Evolutionary conservation across 768 basidiomycete genomes (phyloP), one percentile per base, ranked within the genome.

Genomic region (Ephemerocybe angulata): DNA sequence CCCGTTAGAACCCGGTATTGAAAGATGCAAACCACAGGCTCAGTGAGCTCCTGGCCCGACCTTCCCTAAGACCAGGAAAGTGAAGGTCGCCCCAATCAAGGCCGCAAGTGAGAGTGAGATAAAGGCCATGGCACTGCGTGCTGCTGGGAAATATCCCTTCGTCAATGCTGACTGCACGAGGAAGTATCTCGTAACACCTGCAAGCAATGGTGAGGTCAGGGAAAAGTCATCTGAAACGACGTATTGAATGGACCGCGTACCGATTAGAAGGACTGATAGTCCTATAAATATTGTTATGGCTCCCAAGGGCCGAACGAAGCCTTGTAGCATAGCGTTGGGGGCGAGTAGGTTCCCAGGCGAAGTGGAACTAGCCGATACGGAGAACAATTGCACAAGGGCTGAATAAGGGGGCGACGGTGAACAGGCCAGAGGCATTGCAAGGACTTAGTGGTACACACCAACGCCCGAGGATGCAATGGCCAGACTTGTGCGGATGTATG

Each of bases 401-500:
- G 44, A 40, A 47, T 29, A 53, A 47, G 8, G 8, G 21, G 3
- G 35, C 41, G 43, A 21, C 24, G 38, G 40, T 21, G 13, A n/a
- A 31, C 12, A 22, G 24, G 46, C 5, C 29, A 47, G 22, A 49
- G 7, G n/a, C 29, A 46, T n/a, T 22, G 19, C 43, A 21, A 47
- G 40, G 38, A 28, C 30, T n/a, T 11, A 25, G 33, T 3, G 21
- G 30, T 24, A 73, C 81, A 59, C 53, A 83, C 83, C 84, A 31
- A 86, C 82, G 29, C 84, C 84, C 4, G 81, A 71, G 2, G 81
- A 77, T 3, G 82, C 79, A 33, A 84, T 72, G 1, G 81, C 77
- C 44, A 86, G 70, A 61, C 83, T 84, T 2, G 84, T 86, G n/a
- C 84, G 74, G 47, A 83, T 71, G 58, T 85, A 86, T 12, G 84